Evolutionary conservation across 306 rosid genomes (phyloP).

Genomic region (Arachis stenosperma): DNA sequence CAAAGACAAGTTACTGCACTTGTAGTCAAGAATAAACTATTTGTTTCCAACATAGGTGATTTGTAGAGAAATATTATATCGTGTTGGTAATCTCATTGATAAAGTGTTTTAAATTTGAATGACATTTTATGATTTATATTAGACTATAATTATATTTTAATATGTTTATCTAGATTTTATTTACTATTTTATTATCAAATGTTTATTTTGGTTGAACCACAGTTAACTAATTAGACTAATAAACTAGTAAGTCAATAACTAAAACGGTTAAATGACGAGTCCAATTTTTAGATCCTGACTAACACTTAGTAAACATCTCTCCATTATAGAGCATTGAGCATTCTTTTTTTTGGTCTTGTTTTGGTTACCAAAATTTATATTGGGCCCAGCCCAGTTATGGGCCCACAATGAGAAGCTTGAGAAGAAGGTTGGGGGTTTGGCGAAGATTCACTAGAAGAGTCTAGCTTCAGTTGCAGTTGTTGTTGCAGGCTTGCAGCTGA

Average conservation of each 20-base stretch:
- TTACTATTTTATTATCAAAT: no score
- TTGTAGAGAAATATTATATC: constrained; percentile 82
- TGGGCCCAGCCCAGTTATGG: neutral
- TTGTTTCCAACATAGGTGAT: constrained; percentile 90
- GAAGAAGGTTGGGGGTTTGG: neutral
- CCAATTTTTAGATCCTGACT: no score
- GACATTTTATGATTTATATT: no score
- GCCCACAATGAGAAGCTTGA: neutral
- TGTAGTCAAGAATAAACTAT: constrained; percentile 69
- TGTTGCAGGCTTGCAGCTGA: neutral
- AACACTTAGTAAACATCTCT: no score
- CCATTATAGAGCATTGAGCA: no score
- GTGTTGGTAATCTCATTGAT: constrained; percentile 68
- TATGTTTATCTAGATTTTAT: no score
- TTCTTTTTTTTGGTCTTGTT: no score
- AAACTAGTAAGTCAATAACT: no score
- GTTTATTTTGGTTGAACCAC: no score
- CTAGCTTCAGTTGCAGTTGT: neutral
- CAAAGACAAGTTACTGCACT: constrained; percentile 54
- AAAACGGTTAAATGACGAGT: no score
- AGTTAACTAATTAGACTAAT: no score
- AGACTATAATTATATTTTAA: no score
- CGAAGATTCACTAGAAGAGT: neutral
- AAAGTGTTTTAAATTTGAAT: constrained; percentile 42
- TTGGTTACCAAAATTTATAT: neutral